A percentile compares a stretch with the other conserved stretches of the same genome.
These are phyloP conservation scores for Serendipita sp. DNA, from an alignment of 768 basidiomycete genomes.

Conservation along the genomic window DNA sequence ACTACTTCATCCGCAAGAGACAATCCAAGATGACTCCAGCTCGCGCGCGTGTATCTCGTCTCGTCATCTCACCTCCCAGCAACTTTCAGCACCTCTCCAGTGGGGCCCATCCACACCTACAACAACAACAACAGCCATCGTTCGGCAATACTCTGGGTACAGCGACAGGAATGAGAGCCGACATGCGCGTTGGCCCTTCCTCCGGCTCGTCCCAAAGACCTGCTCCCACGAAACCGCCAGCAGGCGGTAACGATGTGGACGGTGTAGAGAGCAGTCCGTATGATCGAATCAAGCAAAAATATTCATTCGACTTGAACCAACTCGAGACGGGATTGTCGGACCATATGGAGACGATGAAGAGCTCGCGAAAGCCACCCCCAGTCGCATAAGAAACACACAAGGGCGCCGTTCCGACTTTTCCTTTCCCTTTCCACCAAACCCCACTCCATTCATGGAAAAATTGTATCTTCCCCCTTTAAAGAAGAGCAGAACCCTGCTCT, in stretches of 20 bases:
- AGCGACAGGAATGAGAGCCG: neutral
- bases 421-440: neutral
- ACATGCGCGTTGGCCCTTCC: neutral
- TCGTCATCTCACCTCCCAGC: neutral
- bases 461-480: too few species aligned
- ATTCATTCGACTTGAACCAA: neutral
- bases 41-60: neutral
- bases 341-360: conserved; percentile 2
- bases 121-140: too few species aligned
- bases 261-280: neutral
- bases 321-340: neutral
- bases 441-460: neutral
- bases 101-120: neutral
- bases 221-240: neutral
- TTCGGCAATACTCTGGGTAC: too few species aligned
- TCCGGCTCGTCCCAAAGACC: neutral
- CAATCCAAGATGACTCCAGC: neutral
- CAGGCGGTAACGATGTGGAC: neutral
- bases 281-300: conserved; percentile 6
- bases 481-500: too few species aligned
- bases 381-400: neutral
- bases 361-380: neutral
- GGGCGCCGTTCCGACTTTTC: neutral
- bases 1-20: neutral
- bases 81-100: neutral